These are phyloP conservation scores for Penicillium italicum DNA, from an alignment of 2,329 filamentous ascomycete species.

Conservation along the genomic window DNA sequence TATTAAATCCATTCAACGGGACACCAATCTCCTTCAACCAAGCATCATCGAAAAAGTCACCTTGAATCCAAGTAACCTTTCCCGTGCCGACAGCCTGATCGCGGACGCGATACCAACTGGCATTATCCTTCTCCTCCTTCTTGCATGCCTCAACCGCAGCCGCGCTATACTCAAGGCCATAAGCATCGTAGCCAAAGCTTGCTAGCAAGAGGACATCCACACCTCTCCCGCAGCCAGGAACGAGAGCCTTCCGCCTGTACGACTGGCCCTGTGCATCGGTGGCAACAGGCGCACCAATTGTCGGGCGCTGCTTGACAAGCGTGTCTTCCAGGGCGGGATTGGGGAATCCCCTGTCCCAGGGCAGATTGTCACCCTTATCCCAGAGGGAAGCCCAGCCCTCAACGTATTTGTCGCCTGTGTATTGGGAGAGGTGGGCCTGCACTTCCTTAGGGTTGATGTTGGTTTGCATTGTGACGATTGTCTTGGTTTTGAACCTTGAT, in stretches of 20 bases:
- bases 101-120: conserved; percentile 35
- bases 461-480: conserved; percentile 12
- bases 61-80: conserved; percentile 41
- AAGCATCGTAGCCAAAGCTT: conserved; percentile 71
- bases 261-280: conserved; percentile 19
- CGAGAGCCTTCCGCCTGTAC: conserved; percentile 57
- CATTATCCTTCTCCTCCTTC: conserved; percentile 33
- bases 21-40: conserved; percentile 39
- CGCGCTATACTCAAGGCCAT: conserved; percentile 66
- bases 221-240: conserved; percentile 78
- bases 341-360: conserved; percentile 59
- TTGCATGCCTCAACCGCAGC: conserved; percentile 44
- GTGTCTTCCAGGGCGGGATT: conserved; percentile 58
- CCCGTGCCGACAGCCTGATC: conserved; percentile 38
- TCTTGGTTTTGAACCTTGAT: conserved; percentile 2
- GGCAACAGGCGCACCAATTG: conserved; percentile 37
- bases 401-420: conserved; percentile 41
- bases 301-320: conserved; percentile 39
- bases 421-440: conserved; percentile 43
- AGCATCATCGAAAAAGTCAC: conserved; percentile 46
- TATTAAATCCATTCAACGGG: conserved; percentile 38
- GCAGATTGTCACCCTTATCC: conserved; percentile 50
- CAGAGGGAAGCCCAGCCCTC: conserved; percentile 57
- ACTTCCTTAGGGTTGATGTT: conserved; percentile 25
- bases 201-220: conserved; percentile 76